Base-by-base conservation (phyloP, 1,284 basidiomycete genomes). In the Gymnopus androsaceus region DNA sequence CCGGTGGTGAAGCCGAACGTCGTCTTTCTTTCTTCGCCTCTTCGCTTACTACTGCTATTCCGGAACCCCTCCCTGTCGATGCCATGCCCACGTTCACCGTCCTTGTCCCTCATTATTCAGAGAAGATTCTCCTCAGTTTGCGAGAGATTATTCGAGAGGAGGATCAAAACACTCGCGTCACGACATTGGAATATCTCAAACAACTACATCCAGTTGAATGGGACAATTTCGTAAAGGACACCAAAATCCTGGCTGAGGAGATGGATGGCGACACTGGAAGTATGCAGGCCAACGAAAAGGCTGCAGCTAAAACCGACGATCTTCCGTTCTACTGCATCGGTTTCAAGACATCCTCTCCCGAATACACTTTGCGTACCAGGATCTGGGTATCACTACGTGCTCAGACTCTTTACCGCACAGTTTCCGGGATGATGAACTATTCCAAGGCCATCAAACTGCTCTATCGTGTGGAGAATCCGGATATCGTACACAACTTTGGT, bases 381-480 rank as follows among this genome's bases (percentile, higher is more conserved):
- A 99, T 99, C 66, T 99, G 97, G 97, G 96, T 97, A 1, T 99
- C 96, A 15, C 83, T 99, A 25, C 92, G 97, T 58, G 96, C 95
- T 11, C 97, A 99, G 76, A 99, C 97, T 0, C 83, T 99, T 33
- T 99, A 99, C 75, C 91, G 97, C 62, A 99, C 97, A 14, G 95
- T 99, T n/a, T 99, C 97, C n/a, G 97, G 97, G 56, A 98, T 99
- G 90, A 99, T 99, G 97, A 99, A 99, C 80, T 99, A 99, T 77
- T 92, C 92, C 66, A 99, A 99, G 79, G 96, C 96, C 17, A 97
- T 99, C 86, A 99, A 99, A 76, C 83, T 99, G 30, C 84, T 99
- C 31, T 99, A 99, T 75, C 94, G 96, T 57, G 96, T 99, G 60
- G 96, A 99, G 76, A 99, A 98, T 74, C 97, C 97, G n/a, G 94